These are phyloP conservation scores for Samsoniella hepiali DNA, from an alignment of 2,329 filamentous ascomycete genomes.

Conservation along the genomic window DNA sequence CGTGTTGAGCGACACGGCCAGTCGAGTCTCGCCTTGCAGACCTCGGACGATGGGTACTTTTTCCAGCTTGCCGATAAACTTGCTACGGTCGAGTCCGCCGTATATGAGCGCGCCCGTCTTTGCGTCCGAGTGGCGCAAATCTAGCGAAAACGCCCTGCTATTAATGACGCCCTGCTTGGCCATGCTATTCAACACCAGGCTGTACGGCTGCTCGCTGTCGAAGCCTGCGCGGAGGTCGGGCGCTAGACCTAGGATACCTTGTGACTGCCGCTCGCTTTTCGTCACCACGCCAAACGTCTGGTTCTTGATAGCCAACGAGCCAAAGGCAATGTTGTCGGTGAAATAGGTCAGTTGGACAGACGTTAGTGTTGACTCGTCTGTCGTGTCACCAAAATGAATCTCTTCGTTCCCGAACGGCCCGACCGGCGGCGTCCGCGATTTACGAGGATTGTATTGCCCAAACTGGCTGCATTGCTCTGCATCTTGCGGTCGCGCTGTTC, in stretches of 20 bases:
- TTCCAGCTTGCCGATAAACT: constrained; percentile 46
- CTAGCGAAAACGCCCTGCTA: constrained; percentile 49
- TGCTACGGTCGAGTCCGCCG: constrained; percentile 51
- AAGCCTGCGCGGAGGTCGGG: constrained; percentile 41
- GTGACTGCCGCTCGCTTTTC: constrained; percentile 44
- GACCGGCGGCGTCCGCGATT: constrained; percentile 38
- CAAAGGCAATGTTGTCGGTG: constrained; percentile 45
- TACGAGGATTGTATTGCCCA: constrained; percentile 42
- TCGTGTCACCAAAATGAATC: constrained; percentile 39
- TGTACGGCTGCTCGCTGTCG: constrained; percentile 41
- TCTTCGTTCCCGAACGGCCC: constrained; percentile 38
- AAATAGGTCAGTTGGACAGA: constrained; percentile 44
- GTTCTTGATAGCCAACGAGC: constrained; percentile 40
- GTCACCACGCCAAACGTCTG: constrained; percentile 51
- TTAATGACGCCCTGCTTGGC: constrained; percentile 45
- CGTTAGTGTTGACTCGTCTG: constrained; percentile 35
- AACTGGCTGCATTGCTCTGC: constrained; percentile 38
- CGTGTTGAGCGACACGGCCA: constrained; percentile 33
- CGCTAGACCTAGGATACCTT: constrained; percentile 51
- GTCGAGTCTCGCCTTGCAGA: constrained; percentile 33
- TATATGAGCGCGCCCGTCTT: constrained; percentile 50
- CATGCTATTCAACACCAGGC: constrained; percentile 51
- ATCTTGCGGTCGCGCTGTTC: constrained; percentile 35
- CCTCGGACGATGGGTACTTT: constrained; percentile 42
- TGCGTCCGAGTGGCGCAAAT: constrained; percentile 44